phyloP scores from a whole-genome alignment of 2,329 filamentous ascomycete genomes.

The Sphaceloma murrayae region DNA sequence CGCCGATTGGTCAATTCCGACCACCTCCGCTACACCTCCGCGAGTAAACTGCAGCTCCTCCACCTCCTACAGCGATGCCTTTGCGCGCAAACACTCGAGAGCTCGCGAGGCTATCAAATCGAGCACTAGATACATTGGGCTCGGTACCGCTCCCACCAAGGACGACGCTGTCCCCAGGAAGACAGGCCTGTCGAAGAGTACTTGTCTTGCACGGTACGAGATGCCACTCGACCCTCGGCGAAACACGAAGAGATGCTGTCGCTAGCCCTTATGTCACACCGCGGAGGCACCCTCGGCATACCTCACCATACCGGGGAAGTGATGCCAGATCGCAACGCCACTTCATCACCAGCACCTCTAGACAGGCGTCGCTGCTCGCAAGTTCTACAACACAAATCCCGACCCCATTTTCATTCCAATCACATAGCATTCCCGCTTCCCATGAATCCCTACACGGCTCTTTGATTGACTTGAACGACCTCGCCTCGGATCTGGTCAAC shows the following conservation, averaged over 20 bases:
- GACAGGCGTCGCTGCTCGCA: background rate
- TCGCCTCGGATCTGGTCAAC: conserved; percentile 54
- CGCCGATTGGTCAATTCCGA: conserved; percentile 3
- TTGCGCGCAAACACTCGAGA: background rate
- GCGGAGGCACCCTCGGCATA: too few species aligned
- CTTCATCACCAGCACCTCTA: background rate
- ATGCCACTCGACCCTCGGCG: too few species aligned
- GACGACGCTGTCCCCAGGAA: background rate
- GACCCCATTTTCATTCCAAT: conserved; percentile 15
- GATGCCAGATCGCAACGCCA: background rate
- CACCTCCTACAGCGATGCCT: background rate
- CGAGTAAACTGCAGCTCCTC: background rate
- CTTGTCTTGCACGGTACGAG: background rate
- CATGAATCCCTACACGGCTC: conserved; percentile 50
- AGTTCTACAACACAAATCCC: conserved; percentile 15
- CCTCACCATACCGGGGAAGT: too few species aligned
- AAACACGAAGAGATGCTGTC: too few species aligned
- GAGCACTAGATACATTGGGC: background rate
- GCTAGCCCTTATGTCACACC: too few species aligned
- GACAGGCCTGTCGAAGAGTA: background rate
- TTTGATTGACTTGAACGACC: conserved; percentile 51
- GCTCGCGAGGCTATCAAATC: background rate
- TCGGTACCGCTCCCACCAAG: background rate
- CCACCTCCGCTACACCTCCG: background rate
- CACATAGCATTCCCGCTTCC: conserved; percentile 40